Percentiles rank a stretch among this genome's conserved stretches.
phyloP scores from a whole-genome alignment of 352 stramenopile species.

The Phytophthora europaea region DNA sequence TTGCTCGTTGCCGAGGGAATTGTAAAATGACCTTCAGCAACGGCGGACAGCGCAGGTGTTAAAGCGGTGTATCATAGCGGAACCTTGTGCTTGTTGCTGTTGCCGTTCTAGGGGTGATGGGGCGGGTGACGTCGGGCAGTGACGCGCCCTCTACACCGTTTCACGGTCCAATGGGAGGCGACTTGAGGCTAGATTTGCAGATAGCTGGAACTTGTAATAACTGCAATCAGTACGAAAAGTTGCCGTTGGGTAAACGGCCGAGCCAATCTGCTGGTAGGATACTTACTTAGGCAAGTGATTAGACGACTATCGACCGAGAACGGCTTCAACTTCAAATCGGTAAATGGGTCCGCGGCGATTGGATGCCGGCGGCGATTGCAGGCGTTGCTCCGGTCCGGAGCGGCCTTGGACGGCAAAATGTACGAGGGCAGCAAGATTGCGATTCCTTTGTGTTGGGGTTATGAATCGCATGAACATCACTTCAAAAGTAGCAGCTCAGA shows the following conservation, averaged over 20 bases:
- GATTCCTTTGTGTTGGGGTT: too few species aligned
- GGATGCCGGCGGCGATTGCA: constrained; percentile 12
- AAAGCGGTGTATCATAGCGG: background rate
- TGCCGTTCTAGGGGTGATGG: constrained; percentile 17
- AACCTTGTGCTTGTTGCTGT: constrained; percentile 21
- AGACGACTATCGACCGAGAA: constrained; percentile 23
- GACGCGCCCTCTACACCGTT: constrained; percentile 24
- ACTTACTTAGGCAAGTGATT: constrained; percentile 40
- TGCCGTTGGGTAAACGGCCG: background rate
- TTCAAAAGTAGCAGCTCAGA: background rate
- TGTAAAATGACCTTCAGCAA: constrained; percentile 30
- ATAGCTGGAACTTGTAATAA: background rate
- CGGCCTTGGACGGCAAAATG: background rate
- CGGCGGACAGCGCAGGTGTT: background rate
- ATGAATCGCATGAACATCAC: background rate
- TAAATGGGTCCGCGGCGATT: constrained; percentile 12
- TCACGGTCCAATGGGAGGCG: constrained; percentile 20
- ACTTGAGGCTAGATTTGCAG: background rate
- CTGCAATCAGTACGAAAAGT: constrained; percentile 26
- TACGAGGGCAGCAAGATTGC: background rate
- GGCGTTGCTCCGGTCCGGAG: background rate
- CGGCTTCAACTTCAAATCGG: constrained; percentile 33
- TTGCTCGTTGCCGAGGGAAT: constrained; percentile 32
- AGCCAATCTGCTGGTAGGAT: background rate
- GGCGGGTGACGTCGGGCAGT: constrained; percentile 26